phyloP scores from a whole-genome alignment of 768 basidiomycete genomes.

The Hysterangium stoloniferum region DNA sequence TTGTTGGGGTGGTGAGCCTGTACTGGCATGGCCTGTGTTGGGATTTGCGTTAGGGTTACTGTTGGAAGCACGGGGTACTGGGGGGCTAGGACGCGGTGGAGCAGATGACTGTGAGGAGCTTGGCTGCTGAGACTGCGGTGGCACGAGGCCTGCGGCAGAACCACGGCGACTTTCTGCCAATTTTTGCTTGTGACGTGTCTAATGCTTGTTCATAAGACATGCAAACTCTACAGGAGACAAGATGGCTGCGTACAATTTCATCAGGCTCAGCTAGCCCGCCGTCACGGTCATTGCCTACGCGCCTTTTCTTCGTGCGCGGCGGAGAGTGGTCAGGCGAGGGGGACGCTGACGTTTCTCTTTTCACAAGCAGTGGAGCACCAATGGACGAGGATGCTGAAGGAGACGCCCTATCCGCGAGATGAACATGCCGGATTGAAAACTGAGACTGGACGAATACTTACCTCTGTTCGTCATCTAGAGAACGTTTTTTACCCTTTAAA shows the following conservation, averaged over 20 bases:
- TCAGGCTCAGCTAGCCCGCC: too few species aligned
- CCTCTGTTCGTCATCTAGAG: neutral
- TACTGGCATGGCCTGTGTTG: neutral
- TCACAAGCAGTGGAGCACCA: neutral
- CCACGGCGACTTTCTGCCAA: conserved; percentile 63
- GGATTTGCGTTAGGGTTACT: neutral
- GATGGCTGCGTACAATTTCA: too few species aligned
- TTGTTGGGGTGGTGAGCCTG: neutral
- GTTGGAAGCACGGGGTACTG: neutral
- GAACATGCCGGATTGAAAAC: neutral
- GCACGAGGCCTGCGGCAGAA: conserved; percentile 35
- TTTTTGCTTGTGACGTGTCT: conserved; percentile 71
- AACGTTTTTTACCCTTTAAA: neutral
- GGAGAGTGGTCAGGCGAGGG: neutral
- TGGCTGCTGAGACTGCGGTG: neutral
- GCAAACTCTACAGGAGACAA: too few species aligned
- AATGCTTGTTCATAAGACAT: too few species aligned
- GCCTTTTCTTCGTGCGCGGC: too few species aligned
- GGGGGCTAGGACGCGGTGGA: neutral
- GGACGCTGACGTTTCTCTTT: neutral
- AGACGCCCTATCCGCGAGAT: neutral
- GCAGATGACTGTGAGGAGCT: neutral
- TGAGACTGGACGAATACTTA: neutral
- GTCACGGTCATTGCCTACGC: too few species aligned
- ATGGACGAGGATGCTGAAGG: neutral